Evolutionary conservation across 805 yeast genomes (phyloP), one percentile per base, ranked within the genome.

Genomic region (Saccharomycopsis microspora): DNA sequence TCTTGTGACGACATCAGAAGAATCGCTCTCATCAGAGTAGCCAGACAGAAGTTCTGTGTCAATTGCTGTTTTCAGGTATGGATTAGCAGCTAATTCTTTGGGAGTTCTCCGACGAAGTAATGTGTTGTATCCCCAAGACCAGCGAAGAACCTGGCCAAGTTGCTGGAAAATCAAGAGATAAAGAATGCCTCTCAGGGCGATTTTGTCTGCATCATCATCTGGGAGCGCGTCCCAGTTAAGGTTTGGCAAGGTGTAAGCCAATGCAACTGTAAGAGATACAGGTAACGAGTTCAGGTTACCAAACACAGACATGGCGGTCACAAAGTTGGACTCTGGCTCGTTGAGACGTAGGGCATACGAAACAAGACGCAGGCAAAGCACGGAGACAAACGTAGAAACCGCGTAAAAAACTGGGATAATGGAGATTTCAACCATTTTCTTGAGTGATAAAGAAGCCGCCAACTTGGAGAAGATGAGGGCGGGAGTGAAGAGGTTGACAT

Each of bases 241-340:
- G 53, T 79, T 77, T 3, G 93, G 94, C 50, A 84, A 67, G 0
- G 90, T 80, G 59, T 80, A 81, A 1, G 89, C 80, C 54, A 84
- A 68, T 1, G 95, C 82, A 48, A 93, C 68, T 1, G 93, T 84
- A 55, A 93, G 71, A 0, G 96, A 87, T 1, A 90, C 97, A 0
- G 98, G 97, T 48, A 90, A 73, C 7, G 95, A 85, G 68, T 90
- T 90, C 41, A 96, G 86, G 65, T 90, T 93, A 46, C 97, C 97
- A 65, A 90, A 90, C 4, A 89, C 96, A 3, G 93, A 87, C 94
- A 93, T 93, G 2, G 96, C 97, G 28, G 94, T 83, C 44, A 93
- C 96, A 58, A 86, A 90, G 65, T 90, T 89, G 3, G 85, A 60
- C 64, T 93, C 97, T 9, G 85, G 77, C 43, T 68, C 75, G 57